A percentile compares a stretch with the other conserved stretches of the same genome.
phyloP scores from a whole-genome alignment of 192 early-diverging fungal species.

The Chytriomyces hyalinus region DNA sequence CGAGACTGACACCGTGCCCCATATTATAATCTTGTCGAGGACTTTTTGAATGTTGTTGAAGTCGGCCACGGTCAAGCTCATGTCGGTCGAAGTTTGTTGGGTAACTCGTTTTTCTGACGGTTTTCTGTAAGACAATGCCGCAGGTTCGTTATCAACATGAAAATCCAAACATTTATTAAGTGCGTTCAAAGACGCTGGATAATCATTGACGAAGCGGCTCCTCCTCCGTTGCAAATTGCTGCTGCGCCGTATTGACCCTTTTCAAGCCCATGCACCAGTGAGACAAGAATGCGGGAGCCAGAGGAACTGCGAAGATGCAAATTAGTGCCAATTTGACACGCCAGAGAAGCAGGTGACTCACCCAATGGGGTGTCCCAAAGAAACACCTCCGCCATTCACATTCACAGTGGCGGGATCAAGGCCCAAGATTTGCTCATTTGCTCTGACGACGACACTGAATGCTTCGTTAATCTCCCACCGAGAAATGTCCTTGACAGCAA shows the following conservation, averaged over 20 bases:
- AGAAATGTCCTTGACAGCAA: constrained; percentile 82
- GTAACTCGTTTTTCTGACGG: too few relatives aligned
- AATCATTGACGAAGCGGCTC: constrained; percentile 86
- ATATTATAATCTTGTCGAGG: too few relatives aligned
- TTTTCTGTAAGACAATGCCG: too few relatives aligned
- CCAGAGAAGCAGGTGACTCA: constrained; percentile 9
- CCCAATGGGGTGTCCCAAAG: constrained; percentile 94
- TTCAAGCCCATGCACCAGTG: constrained; percentile 76
- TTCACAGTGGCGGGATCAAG: constrained; percentile 83
- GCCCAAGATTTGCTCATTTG: constrained; percentile 86
- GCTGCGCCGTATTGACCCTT: constrained; percentile 82
- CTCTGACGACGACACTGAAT: constrained; percentile 89
- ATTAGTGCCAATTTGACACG: not conserved
- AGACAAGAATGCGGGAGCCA: constrained; percentile 86
- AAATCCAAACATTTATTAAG: not conserved
- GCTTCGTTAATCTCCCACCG: constrained; percentile 98
- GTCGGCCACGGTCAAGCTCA: too few relatives aligned
- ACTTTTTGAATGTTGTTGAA: too few relatives aligned
- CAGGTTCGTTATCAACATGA: not conserved
- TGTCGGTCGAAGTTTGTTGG: too few relatives aligned
- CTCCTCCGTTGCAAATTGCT: constrained; percentile 96
- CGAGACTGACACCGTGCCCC: too few relatives aligned
- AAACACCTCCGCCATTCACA: constrained; percentile 91
- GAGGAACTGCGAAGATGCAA: constrained; percentile 61
- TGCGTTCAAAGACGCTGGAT: constrained; percentile 60